phyloP scores from a whole-genome alignment of 2,329 filamentous ascomycete species.

The Helotiales sp. region DNA sequence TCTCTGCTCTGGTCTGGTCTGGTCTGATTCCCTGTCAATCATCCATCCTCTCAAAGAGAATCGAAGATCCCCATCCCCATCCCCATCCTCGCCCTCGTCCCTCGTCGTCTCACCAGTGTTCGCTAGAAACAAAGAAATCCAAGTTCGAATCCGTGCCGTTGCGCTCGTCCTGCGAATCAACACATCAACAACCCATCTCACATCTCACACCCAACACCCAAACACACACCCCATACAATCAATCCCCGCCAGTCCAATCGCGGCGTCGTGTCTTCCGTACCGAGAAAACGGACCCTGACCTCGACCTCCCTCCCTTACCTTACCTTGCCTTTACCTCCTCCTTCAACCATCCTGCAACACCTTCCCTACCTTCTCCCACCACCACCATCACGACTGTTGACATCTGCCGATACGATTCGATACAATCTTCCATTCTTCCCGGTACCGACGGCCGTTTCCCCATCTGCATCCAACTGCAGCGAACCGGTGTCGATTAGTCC shows the following conservation, averaged over 20 bases:
- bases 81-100: background rate
- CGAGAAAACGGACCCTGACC: background rate
- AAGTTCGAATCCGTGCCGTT: background rate
- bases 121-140: background rate
- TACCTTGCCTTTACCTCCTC: background rate
- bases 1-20: background rate
- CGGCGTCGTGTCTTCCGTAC: background rate
- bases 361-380: background rate
- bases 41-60: background rate
- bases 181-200: too few relatives aligned
- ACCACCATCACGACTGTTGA: slow-evolving; percentile 3
- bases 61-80: background rate
- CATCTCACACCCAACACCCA: too few relatives aligned
- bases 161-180: background rate
- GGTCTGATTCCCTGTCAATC: too few relatives aligned
- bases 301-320: background rate
- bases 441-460: slow-evolving; percentile 2
- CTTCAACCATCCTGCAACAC: background rate
- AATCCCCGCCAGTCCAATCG: background rate
- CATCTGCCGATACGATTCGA: slow-evolving; percentile 14
- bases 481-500: background rate
- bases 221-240: too few relatives aligned
- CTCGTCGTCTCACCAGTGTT: background rate
- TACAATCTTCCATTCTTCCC: background rate
- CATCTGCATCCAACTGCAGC: background rate